Conservation (phyloP, 2,329 filamentous ascomycete genomes). For the Ceratocystiopsis minuta region DNA sequence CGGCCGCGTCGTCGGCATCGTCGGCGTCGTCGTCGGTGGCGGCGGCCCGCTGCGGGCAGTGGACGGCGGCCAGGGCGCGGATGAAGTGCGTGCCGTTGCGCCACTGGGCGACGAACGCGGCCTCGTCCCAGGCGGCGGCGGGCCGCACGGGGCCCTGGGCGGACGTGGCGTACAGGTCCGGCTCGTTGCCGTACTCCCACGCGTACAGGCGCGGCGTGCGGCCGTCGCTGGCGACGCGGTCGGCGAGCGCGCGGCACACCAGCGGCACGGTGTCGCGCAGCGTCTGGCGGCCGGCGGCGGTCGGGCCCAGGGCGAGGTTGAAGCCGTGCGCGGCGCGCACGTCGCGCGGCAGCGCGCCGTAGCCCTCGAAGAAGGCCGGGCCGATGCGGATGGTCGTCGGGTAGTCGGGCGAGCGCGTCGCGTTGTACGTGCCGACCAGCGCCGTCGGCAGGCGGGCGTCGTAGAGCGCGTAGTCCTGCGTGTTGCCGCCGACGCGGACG, state of each 20-base stretch:
- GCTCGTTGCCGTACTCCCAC: conserved; percentile 50
- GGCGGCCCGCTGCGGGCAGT: too few relatives aligned
- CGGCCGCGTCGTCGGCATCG: conserved; percentile 25
- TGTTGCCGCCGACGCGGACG: conserved; percentile 48
- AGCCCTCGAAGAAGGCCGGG: conserved; percentile 44
- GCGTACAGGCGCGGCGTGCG: conserved; percentile 21
- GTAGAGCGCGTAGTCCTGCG: conserved; percentile 46
- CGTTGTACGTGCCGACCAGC: conserved; percentile 33
- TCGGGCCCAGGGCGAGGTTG: conserved; percentile 32
- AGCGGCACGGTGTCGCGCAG: conserved; percentile 35
- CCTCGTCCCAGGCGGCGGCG: conserved; percentile 33
- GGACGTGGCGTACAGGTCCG: conserved; percentile 37
- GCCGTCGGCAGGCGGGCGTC: conserved; percentile 30
- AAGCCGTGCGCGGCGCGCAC: conserved; percentile 43
- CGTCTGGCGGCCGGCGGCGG: conserved; percentile 29
- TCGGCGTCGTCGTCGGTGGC: too few relatives aligned
- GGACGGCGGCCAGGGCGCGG: too few relatives aligned
- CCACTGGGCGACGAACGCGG: conserved; percentile 39
- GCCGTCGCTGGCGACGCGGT: conserved; percentile 5
- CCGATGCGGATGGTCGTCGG: conserved; percentile 43
- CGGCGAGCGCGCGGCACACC: conserved; percentile 37
- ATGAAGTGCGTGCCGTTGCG: conserved; percentile 34
- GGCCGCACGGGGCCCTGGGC: conserved; percentile 32
- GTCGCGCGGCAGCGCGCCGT: conserved; percentile 34
- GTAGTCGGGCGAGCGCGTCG: conserved; percentile 34